Conservation (phyloP, 1,139 yeast species). For the Petasospora rhodanensis region DNA sequence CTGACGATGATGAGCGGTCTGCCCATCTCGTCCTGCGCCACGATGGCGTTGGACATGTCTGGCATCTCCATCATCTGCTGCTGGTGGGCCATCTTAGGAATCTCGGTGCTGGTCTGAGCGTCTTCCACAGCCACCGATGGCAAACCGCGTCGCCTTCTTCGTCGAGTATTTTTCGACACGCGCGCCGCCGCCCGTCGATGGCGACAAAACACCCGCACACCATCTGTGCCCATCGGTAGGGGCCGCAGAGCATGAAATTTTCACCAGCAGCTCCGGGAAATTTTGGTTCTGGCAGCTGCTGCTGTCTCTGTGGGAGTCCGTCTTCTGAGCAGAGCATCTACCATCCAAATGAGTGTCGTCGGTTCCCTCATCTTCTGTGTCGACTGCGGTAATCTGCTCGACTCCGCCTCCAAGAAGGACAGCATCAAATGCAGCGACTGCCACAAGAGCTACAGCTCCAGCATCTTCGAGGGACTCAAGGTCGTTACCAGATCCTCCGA, state of each 20-base stretch:
- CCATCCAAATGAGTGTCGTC: conserved; percentile 86
- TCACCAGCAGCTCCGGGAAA: no score
- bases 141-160: no score
- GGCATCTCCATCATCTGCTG: conserved; percentile 69
- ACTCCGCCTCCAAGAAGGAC: conserved; percentile 50
- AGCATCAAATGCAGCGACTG: conserved; percentile 68
- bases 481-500: conserved; percentile 80
- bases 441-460: conserved; percentile 49
- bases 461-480: conserved; percentile 67
- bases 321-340: neutral
- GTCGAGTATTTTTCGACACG: no score
- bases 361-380: conserved; percentile 92
- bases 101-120: no score
- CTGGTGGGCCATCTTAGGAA: conserved; percentile 25
- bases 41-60: conserved; percentile 94
- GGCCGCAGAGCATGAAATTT: conserved; percentile 1
- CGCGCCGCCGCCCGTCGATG: no score
- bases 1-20: conserved; percentile 96
- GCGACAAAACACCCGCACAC: neutral
- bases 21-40: conserved; percentile 99
- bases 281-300: neutral
- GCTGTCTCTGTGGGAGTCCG: neutral
- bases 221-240: neutral
- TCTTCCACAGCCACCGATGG: no score
- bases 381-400: conserved; percentile 89